Evolutionary conservation across 176 grass and related monocot species (phyloP), one percentile per base, ranked within the genome.

Genomic region (Eleusine indica): DNA sequence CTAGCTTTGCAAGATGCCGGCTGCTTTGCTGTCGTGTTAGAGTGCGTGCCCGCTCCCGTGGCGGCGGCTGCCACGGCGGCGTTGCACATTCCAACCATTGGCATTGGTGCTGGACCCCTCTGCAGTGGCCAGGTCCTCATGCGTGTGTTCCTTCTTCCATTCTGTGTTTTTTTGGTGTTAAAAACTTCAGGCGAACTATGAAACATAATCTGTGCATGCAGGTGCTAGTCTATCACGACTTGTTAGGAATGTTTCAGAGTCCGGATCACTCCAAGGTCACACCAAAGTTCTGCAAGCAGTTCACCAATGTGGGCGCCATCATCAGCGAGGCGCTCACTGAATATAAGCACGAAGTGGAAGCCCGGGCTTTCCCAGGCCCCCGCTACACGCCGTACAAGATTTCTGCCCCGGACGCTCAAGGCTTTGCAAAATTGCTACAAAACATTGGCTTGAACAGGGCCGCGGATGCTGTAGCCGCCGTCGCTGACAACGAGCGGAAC

Each of bases 141-240:
- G 32, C 32, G 32, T 35, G 32, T 25, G 25, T 25, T 25, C 25
- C 53, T 47, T 8, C 7, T 44, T 44, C 42, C 42, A 44, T 44
- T 44, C 42, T 6, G 9, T 44, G 32, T 44, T 44, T 44, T 44
- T 8, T 9, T 44, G 32, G 32, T 35, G 32, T 35, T 35, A 35
- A 1, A 35, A 35, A 13, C 48, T 35, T 35, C 32, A 35, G 32
- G 32, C 32, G 2, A 35, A 1, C 32, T 35, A 1, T 35, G 32
- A 35, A 5, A 52, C 4, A 1, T 5, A 7, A 53, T 17, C 7
- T 17, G 6, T 57, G 53, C 66, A 28, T 86, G 56, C 87, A 98
- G 96, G 96, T 98, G 29, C 88, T 98, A 48, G 96, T 98, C 46
- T 98, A 95, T 83, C 96, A 98, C 85, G 91, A 95, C 67, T 79